These are phyloP conservation scores for Fragaria iinumae DNA, from an alignment of 306 rosid genomes.

Conservation along the genomic window DNA sequence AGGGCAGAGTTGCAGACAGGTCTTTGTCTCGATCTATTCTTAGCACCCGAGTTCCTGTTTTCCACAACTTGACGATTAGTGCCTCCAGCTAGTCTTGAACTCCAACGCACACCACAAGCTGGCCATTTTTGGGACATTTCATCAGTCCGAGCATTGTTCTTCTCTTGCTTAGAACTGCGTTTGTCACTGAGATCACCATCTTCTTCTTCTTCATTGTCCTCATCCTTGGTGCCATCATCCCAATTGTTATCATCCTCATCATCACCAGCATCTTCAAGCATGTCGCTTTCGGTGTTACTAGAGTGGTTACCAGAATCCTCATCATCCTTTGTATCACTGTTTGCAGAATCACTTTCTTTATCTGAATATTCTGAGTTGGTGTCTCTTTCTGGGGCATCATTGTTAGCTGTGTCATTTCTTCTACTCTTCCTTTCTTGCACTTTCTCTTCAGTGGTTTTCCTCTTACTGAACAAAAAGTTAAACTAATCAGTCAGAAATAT, in stretches of 20 bases:
- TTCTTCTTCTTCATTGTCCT: constrained; percentile 19
- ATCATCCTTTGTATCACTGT: constrained; percentile 12
- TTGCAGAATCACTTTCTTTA: background rate
- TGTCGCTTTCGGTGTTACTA: constrained; percentile 32
- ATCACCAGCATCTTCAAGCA: constrained; percentile 19
- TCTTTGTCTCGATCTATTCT: constrained; percentile 74
- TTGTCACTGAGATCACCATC: constrained; percentile 29
- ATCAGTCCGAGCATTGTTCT: constrained; percentile 25
- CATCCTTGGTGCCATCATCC: constrained; percentile 26
- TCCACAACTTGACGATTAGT: constrained; percentile 33
- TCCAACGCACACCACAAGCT: constrained; percentile 39
- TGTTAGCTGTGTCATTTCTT: constrained; percentile 8
- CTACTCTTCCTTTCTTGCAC: constrained; percentile 27
- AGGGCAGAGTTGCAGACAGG: constrained; percentile 73
- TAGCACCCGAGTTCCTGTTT: constrained; percentile 47
- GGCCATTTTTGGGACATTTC: background rate
- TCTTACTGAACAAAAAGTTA: constrained; percentile 25
- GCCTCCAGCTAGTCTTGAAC: constrained; percentile 47
- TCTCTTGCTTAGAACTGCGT: constrained; percentile 31
- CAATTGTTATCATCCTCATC: constrained; percentile 37
- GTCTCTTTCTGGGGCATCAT: constrained; percentile 30
- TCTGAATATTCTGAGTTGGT: constrained; percentile 31
- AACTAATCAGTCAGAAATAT: background rate
- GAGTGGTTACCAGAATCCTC: constrained; percentile 14
- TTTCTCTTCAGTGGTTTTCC: constrained; percentile 23